Conservation (phyloP, 73 alveolate species). For the Effrenium voratum region DNA sequence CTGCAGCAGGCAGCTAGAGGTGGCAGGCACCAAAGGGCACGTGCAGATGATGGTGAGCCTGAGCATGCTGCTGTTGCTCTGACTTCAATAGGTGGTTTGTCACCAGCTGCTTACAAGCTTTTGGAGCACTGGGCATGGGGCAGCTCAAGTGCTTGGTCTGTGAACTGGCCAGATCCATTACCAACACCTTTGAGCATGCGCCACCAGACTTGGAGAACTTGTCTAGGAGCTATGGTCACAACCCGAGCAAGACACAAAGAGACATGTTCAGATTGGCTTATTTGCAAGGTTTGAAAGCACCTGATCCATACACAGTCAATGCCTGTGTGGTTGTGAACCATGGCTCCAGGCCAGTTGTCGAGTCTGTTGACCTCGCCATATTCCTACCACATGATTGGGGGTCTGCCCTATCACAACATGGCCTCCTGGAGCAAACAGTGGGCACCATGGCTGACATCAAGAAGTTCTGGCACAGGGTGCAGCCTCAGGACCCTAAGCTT, state of each 20-base stretch:
- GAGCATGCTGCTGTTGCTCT: no score
- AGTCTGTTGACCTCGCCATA: background rate
- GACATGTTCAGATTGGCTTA: background rate
- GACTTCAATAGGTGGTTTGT: background rate
- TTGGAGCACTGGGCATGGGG: constrained; percentile 26
- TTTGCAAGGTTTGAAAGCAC: background rate
- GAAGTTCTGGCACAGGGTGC: background rate
- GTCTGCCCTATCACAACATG: background rate
- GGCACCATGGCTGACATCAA: constrained; percentile 3
- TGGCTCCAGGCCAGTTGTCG: background rate
- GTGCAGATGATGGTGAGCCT: background rate
- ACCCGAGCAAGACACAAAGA: background rate
- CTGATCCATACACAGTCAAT: background rate
- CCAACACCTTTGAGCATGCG: background rate
- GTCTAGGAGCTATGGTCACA: background rate
- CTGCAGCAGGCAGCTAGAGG: background rate
- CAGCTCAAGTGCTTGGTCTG: background rate
- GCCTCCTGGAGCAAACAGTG: background rate
- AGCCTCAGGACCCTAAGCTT: background rate
- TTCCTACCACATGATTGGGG: constrained; percentile 30
- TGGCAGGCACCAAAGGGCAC: constrained; percentile 12
- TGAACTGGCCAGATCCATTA: background rate
- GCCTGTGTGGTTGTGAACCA: background rate
- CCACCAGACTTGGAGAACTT: background rate
- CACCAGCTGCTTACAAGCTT: background rate